phyloP scores from a whole-genome alignment of 2,329 filamentous ascomycete species.

The Claviceps sp. region DNA sequence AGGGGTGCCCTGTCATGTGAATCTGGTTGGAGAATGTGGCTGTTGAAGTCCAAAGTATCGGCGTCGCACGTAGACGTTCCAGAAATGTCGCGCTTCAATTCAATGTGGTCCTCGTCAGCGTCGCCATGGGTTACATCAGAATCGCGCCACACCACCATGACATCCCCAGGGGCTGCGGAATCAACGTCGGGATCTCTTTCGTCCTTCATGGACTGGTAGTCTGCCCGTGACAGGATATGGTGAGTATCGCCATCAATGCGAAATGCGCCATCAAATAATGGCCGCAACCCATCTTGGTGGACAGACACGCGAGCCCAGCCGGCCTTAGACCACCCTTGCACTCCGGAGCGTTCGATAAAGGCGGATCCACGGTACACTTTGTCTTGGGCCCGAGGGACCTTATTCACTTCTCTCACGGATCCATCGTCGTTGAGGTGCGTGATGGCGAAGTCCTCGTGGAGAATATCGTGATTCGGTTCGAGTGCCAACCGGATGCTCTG shows the following conservation, averaged over 20 bases:
- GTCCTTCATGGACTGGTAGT: constrained; percentile 62
- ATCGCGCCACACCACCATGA: constrained; percentile 85
- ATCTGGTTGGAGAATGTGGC: constrained; percentile 56
- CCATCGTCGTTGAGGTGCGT: constrained; percentile 63
- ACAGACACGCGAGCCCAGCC: constrained; percentile 82
- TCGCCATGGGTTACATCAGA: constrained; percentile 54
- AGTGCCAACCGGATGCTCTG: constrained; percentile 67
- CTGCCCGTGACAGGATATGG: constrained; percentile 65
- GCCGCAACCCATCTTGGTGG: constrained; percentile 58
- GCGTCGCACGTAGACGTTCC: constrained; percentile 49
- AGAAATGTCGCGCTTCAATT: constrained; percentile 48
- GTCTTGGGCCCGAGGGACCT: constrained; percentile 59
- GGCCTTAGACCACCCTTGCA: constrained; percentile 58
- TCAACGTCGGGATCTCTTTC: constrained; percentile 54
- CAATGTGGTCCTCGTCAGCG: constrained; percentile 29
- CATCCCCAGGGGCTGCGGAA: constrained; percentile 44
- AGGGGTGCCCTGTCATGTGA: constrained; percentile 30
- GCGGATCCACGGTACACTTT: constrained; percentile 73
- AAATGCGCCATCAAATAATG: constrained; percentile 85
- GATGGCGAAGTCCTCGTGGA: constrained; percentile 62
- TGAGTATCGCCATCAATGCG: constrained; percentile 70
- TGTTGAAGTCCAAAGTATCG: constrained; percentile 70
- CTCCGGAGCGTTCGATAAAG: constrained; percentile 50
- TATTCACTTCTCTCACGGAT: constrained; percentile 48
- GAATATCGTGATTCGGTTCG: constrained; percentile 82